A percentile compares a stretch with the other conserved stretches of the same genome.
Evolutionary conservation across 345 rosid species (phyloP).

Genomic region (Lepidium africanum): DNA sequence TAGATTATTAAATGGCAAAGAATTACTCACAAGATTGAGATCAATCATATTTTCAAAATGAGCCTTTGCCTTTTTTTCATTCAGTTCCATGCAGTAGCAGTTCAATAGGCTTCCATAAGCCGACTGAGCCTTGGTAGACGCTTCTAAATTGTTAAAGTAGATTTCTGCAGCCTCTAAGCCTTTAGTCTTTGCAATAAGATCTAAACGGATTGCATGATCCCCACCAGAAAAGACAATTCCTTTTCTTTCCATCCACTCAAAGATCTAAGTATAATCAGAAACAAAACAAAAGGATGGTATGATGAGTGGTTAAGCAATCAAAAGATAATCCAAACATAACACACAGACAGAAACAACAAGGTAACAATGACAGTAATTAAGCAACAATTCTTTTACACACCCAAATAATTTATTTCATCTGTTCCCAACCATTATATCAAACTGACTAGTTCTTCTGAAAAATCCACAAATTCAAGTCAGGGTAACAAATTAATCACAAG

Average conservation of each 20-base stretch:
- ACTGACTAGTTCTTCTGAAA: neutral
- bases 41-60: slow-evolving; percentile 52
- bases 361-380: neutral
- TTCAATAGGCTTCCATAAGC: slow-evolving; percentile 57
- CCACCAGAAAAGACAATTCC: slow-evolving; percentile 31
- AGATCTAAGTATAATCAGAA: slow-evolving; percentile 32
- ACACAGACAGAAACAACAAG: neutral
- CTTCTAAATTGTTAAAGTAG: slow-evolving; percentile 39
- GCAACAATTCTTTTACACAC: neutral
- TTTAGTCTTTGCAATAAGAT: slow-evolving; percentile 52
- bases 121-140: slow-evolving; percentile 23
- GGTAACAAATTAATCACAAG: neutral
- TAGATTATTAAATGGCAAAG: slow-evolving; percentile 49
- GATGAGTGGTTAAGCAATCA: neutral
- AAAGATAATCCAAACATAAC: neutral
- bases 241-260: slow-evolving; percentile 80
- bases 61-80: slow-evolving; percentile 45
- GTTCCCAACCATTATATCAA: neutral
- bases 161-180: slow-evolving; percentile 58
- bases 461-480: neutral
- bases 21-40: slow-evolving; percentile 26
- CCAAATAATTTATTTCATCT: neutral
- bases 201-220: slow-evolving; percentile 48
- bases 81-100: slow-evolving; percentile 46
- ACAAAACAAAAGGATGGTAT: neutral